phyloP scores from a whole-genome alignment of 176 grass and related monocot genomes.

The Aegilops speltoides region DNA sequence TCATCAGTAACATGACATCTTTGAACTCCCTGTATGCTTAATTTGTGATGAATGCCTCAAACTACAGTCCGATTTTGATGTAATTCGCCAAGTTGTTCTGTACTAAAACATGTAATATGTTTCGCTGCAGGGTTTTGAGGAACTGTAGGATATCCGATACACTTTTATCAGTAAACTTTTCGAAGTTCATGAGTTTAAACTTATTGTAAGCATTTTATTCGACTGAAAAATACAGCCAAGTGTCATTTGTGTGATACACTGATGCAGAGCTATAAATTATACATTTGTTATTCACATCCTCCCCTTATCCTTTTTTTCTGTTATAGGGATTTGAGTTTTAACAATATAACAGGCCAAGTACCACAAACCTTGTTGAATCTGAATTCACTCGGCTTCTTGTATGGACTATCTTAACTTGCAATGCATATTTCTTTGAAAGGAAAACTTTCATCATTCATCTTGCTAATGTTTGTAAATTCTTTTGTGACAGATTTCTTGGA shows the following conservation, averaged over 20 bases:
- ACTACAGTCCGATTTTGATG: not conserved
- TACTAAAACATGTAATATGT: not conserved
- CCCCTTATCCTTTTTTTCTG: not conserved
- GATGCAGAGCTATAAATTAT: not conserved
- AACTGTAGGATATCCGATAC: slow-evolving; percentile 75
- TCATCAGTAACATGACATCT: slow-evolving; percentile 61
- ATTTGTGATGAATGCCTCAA: not conserved
- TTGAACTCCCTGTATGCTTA: slow-evolving; percentile 57
- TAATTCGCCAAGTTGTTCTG: not conserved
- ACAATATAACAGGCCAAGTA: slow-evolving; percentile 79
- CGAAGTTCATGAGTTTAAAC: slow-evolving; percentile 38
- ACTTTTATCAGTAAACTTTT: slow-evolving; percentile 51
- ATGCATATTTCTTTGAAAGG: slow-evolving; percentile 17
- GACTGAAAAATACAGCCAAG: not conserved
- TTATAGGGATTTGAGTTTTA: slow-evolving; percentile 90
- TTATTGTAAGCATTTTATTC: slow-evolving; percentile 42
- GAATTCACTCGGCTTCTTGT: slow-evolving; percentile 52
- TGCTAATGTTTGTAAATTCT: not conserved
- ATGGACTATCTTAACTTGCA: slow-evolving; percentile 6
- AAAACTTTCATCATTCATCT: slow-evolving; percentile 9
- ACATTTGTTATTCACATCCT: not conserved
- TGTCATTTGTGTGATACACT: not conserved
- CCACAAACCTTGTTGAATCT: slow-evolving; percentile 73
- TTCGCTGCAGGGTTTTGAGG: slow-evolving; percentile 63
- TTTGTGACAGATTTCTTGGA: slow-evolving; percentile 57